Conservation (phyloP, 1,284 basidiomycete species). For the Boletus hoseneyae region DNA sequence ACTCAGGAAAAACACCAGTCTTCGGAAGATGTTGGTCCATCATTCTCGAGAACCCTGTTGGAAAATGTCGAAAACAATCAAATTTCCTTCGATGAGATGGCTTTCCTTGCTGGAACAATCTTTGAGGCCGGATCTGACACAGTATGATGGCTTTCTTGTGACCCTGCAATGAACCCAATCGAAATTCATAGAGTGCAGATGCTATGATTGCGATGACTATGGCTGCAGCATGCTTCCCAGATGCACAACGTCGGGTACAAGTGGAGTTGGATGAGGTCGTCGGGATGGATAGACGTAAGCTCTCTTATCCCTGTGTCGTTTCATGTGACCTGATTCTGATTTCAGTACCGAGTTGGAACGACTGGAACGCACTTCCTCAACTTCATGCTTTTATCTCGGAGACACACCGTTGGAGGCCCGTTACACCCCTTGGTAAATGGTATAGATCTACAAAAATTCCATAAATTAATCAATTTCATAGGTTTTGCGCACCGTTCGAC, state of each 20-base stretch:
- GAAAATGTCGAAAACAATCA: slow-evolving; percentile 49
- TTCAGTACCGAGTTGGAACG: slow-evolving; percentile 45
- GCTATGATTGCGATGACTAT: slow-evolving; percentile 56
- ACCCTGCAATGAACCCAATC: not conserved
- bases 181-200: slow-evolving; percentile 41
- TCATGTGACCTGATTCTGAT: not conserved
- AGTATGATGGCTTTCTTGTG: slow-evolving; percentile 20
- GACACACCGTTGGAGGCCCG: slow-evolving; percentile 62
- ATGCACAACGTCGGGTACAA: slow-evolving; percentile 53
- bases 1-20: slow-evolving; percentile 13
- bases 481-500: slow-evolving; percentile 57
- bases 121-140: slow-evolving; percentile 67
- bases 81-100: slow-evolving; percentile 51
- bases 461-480: slow-evolving; percentile 10
- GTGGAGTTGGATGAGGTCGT: slow-evolving; percentile 58
- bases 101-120: slow-evolving; percentile 60
- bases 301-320: not conserved
- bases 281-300: slow-evolving; percentile 49
- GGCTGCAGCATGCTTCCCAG: slow-evolving; percentile 62
- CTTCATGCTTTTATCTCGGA: slow-evolving; percentile 62
- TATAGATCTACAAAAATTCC: not conserved
- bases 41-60: slow-evolving; percentile 55
- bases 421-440: slow-evolving; percentile 44
- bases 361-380: slow-evolving; percentile 49
- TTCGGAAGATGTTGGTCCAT: slow-evolving; percentile 38